Evolutionary conservation across 2,329 filamentous ascomycete genomes (phyloP), one percentile per base, ranked within the genome.

Genomic region (Calonectria montana): DNA sequence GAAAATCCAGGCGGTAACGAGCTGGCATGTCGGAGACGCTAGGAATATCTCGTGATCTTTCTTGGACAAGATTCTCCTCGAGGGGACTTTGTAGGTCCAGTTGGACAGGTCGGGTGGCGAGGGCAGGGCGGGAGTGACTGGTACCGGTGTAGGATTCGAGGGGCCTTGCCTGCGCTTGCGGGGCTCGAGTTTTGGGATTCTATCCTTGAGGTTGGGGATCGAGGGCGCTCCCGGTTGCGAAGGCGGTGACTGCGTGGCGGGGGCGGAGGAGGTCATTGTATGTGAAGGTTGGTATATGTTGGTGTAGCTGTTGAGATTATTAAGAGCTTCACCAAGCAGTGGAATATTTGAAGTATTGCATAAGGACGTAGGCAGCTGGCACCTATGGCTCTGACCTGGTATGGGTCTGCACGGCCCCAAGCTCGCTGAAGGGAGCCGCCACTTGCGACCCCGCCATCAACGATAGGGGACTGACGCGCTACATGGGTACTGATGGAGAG

Each of bases 1-100:
- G 83, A 98, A 98, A 73, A 98, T 88, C 84, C 98, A 99, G 23
- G 94, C 91, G 70, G 94, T 86, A 50, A 99, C 89, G 47, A 98
- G 89, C 9, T 87, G 87, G 82, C 94, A 93, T 8, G 96, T 93
- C 0, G 92, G 87, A 0, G 96, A 98, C 0, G 90, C 85, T 21
- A 95, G 88, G 79, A 98, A 99, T 4, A 95, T 84, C 21, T 94
- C 88, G 81, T 97, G 96, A 77, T 99, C 97, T 61, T 90, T 86
- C 2, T 87, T 87, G 3, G 95, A 96, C 15, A 99, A 86, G 65
- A 99, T 98, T 10, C 96, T 91, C 72, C 96, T 90, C 15, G 88
- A 90, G 0, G 97, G 97, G 7, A 86, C 86, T 70, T 87, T 86
- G 86, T 94, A 97, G 7, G 83, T 84, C 80, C 92, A 87, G 55